Percentiles rank a stretch among this genome's conserved stretches.
Conservation (phyloP, 1,139 yeast species). For the Kodamaea alishanica region DNA sequence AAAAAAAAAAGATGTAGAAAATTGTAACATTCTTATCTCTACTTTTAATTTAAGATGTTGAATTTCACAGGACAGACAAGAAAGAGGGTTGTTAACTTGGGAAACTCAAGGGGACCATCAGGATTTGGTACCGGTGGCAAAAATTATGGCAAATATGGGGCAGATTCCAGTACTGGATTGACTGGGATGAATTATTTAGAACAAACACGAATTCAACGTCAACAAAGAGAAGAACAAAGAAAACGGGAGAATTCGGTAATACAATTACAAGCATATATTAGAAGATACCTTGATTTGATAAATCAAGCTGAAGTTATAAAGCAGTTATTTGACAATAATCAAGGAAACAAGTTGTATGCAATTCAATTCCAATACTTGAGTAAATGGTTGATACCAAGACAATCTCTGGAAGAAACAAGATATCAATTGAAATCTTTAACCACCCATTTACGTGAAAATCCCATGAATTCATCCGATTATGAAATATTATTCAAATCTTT, state of each 20-base stretch:
- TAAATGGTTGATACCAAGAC: slow-evolving; percentile 13
- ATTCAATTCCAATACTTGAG: slow-evolving; percentile 18
- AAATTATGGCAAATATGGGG: slow-evolving; percentile 21
- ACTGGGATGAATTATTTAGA: slow-evolving; percentile 44
- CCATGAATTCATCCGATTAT: no score
- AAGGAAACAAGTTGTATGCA: slow-evolving; percentile 1
- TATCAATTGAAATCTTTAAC: no score
- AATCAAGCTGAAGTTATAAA: slow-evolving; percentile 12
- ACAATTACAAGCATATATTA: slow-evolving; percentile 46
- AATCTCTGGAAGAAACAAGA: not conserved
- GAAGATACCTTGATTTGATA: slow-evolving; percentile 32
- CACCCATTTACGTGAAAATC: no score
- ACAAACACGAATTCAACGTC: slow-evolving; percentile 63
- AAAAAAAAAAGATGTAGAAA: not conserved
- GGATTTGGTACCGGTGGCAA: not conserved
- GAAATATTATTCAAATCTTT: no score
- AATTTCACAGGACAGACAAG: slow-evolving; percentile 66
- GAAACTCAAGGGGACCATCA: slow-evolving; percentile 35
- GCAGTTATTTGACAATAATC: slow-evolving; percentile 16
- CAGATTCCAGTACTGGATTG: slow-evolving; percentile 19
- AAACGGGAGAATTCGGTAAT: slow-evolving; percentile 46
- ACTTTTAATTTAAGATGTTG: slow-evolving; percentile 24
- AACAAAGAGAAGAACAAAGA: slow-evolving; percentile 57
- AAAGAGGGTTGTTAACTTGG: slow-evolving; percentile 70
- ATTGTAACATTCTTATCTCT: not conserved